A percentile compares a stretch with the other conserved stretches of the same genome.
phyloP scores from a whole-genome alignment of 305 asterid species.

The Solanum hybrid region DNA sequence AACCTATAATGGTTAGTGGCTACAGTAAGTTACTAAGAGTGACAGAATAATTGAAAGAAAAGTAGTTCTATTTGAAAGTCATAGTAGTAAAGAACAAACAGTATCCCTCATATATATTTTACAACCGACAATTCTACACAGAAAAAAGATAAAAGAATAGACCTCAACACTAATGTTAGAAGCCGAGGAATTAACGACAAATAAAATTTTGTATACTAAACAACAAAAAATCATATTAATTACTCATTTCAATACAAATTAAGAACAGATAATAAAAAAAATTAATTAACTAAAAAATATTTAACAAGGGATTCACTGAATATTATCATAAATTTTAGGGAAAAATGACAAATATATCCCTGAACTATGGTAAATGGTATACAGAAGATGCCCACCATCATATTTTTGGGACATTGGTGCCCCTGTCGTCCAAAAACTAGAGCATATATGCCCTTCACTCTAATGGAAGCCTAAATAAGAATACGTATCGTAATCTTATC shows the following conservation, averaged over 20 bases:
- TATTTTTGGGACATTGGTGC: neutral
- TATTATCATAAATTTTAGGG: neutral
- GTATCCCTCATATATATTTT: slow-evolving; percentile 4
- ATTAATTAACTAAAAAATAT: neutral
- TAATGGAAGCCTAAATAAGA: neutral
- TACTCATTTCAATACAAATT: neutral
- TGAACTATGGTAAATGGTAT: neutral
- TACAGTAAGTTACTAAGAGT: neutral
- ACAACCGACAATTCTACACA: slow-evolving; percentile 44
- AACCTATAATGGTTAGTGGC: neutral
- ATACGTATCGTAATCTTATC: too few species aligned
- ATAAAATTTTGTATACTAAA: neutral
- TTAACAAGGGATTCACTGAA: neutral
- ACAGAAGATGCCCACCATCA: too few species aligned
- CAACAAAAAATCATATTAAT: neutral
- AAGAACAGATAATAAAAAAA: neutral
- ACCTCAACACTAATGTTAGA: neutral
- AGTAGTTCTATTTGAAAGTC: neutral
- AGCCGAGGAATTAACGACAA: neutral
- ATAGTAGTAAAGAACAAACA: neutral
- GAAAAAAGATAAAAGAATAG: slow-evolving; percentile 33
- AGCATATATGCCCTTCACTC: neutral
- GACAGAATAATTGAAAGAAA: neutral
- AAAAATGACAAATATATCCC: too few species aligned
- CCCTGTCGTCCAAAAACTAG: neutral